Base-by-base conservation (phyloP, 176 grass and related monocot species). In the Dendrocalamus sinicus region DNA sequence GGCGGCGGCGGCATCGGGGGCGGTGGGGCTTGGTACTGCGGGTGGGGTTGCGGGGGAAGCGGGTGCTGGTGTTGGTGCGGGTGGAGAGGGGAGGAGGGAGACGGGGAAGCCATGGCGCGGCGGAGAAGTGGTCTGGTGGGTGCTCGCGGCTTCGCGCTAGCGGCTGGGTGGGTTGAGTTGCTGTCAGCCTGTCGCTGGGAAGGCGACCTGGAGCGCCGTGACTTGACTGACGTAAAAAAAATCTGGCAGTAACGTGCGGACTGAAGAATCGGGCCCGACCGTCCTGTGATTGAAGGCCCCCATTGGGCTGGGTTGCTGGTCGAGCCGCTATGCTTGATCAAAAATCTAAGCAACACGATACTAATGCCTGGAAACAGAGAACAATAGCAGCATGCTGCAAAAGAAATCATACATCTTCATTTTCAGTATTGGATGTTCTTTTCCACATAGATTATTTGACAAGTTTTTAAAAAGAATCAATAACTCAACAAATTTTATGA, bases 71-170 rank as follows among this genome's bases (percentile, higher is more conserved):
- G 94, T 6, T 23, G 77, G 60, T 70, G 88, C n/a, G 19, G 70
- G 86, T 53, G 83, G 53, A 67, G 76, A 64, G 70, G 72, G 22
- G 83, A 84, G 30, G 64, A 52, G 22, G 78, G 57, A 12, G 91
- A 67, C 30, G 90, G 81, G 30, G 93, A 84, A 68, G 89, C 86
- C 82, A 88, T 87, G 86, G 80, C 83, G 67, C 76, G n/a, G 75
- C 78, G 75, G 78, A 53, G 72, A 17, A 12, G 43, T 22, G 72
- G n/a, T 43, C 81, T 74, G 58, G 26, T 55, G 53, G 53, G 53
- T 17, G 53, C 17, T 17, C 5, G 2, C 8, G 55, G 6, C 54
- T 79, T 78, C 41, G 76, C 41, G 44, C 50, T 51, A 43, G 72
- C 39, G 5, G 73, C 8, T 77, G 43, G 17, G 52, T 67, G 57